Evolutionary conservation across 768 basidiomycete genomes (phyloP).

Genomic region (Rhizopogon vinicolor): DNA sequence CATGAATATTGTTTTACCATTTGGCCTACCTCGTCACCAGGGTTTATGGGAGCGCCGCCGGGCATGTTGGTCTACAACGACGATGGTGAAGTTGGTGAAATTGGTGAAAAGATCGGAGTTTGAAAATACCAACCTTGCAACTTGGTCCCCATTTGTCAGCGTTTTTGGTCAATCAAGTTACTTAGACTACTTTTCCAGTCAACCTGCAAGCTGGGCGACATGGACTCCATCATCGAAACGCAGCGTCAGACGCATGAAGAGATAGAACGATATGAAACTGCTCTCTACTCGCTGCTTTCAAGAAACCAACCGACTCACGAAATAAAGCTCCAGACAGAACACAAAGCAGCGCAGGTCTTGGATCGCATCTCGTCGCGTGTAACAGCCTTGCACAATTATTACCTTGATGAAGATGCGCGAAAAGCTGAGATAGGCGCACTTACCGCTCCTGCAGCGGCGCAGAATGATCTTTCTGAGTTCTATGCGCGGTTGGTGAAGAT

Average conservation of each 20-base stretch:
- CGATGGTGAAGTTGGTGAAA: constrained; percentile 31
- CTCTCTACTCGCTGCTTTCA: constrained; percentile 79
- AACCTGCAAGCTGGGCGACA: constrained; percentile 26
- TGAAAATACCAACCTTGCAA: constrained; percentile 31
- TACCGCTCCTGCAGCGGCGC: constrained; percentile 48
- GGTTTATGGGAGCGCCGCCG: constrained; percentile 51
- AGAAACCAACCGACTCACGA: constrained; percentile 61
- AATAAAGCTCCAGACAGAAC: constrained; percentile 66
- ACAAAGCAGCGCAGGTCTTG: constrained; percentile 88
- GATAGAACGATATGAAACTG: constrained; percentile 86
- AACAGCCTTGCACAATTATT: constrained; percentile 60
- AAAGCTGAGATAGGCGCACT: constrained; percentile 63
- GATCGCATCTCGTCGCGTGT: constrained; percentile 74
- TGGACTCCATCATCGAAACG: constrained; percentile 95
- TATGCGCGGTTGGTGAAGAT: constrained; percentile 94
- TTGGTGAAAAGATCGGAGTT: constrained; percentile 49
- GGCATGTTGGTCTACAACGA: constrained; percentile 49
- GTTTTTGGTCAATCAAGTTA: too few species aligned
- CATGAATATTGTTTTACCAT: background rate
- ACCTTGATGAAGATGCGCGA: constrained; percentile 72
- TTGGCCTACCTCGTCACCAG: constrained; percentile 74
- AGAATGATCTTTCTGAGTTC: constrained; percentile 86
- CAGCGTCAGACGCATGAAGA: constrained; percentile 96
- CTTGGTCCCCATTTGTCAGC: background rate
- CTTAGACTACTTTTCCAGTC: constrained; percentile 1